A percentile compares a stretch with the other conserved stretches of the same genome.
phyloP scores from a whole-genome alignment of 1,284 basidiomycete genomes.

The Peniophora sp. region DNA sequence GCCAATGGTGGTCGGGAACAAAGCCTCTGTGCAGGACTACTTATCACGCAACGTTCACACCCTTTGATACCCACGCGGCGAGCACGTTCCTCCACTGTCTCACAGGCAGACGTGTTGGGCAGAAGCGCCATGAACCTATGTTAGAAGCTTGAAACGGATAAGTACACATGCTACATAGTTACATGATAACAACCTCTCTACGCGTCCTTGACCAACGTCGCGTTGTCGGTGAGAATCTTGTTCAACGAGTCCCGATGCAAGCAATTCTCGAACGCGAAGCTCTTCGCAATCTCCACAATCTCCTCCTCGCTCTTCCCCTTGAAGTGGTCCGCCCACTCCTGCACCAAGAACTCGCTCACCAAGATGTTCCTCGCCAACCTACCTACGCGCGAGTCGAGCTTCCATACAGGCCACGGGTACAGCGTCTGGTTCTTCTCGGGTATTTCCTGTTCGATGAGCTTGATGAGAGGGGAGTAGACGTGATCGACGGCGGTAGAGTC shows the following conservation, averaged over 20 bases:
- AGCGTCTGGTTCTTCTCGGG: conserved; percentile 32
- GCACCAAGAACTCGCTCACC: conserved; percentile 54
- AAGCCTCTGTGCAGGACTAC: no score
- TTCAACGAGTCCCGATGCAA: conserved; percentile 41
- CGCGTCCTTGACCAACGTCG: no score
- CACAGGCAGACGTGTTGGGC: no score
- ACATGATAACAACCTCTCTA: no score
- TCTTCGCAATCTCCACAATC: conserved; percentile 51
- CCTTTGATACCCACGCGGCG: no score
- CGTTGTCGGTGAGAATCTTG: no score
- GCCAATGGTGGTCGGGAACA: no score
- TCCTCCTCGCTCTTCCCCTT: conserved; percentile 43
- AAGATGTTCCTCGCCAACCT: conserved; percentile 55
- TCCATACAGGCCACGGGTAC: conserved; percentile 49
- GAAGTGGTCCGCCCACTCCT: conserved; percentile 62
- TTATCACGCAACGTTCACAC: no score
- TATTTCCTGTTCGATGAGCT: conserved; percentile 44
- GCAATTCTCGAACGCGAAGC: conserved; percentile 56
- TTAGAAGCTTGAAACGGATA: no score
- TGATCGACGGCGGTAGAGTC: conserved; percentile 37
- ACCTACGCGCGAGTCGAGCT: conserved; percentile 32
- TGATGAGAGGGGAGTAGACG: conserved; percentile 48
- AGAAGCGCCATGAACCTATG: no score
- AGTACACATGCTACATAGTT: no score
- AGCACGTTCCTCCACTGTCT: no score